Evolutionary conservation across 2,329 filamentous ascomycete species (phyloP).

Genomic region (Lecanicillium sp.): DNA sequence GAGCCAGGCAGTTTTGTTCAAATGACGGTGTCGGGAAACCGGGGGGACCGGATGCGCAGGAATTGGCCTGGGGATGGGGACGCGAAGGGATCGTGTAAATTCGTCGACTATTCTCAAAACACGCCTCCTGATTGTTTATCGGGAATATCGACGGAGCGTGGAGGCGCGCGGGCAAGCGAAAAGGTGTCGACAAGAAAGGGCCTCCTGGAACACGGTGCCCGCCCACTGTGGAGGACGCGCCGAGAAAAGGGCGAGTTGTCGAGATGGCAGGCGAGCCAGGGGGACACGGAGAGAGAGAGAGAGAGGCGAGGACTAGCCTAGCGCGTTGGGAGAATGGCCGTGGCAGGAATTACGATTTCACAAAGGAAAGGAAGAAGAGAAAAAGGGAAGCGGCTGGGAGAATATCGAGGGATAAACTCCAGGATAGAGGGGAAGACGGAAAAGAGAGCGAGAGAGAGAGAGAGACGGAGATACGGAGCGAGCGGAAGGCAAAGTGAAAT

Average conservation of each 20-base stretch:
- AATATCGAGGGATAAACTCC: too few species aligned
- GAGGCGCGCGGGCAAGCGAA: too few species aligned
- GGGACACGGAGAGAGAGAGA: too few species aligned
- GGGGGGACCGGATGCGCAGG: too few species aligned
- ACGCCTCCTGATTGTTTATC: not conserved
- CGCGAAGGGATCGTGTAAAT: too few species aligned
- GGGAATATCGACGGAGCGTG: too few species aligned
- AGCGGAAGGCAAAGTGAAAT: not conserved
- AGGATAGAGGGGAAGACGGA: not conserved
- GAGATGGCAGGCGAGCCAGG: too few species aligned
- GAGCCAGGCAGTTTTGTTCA: too few species aligned
- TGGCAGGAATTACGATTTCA: conserved; percentile 1
- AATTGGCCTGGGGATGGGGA: too few species aligned
- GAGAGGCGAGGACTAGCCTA: not conserved
- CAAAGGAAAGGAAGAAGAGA: not conserved
- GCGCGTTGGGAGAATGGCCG: too few species aligned
- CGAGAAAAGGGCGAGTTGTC: conserved; percentile 8
- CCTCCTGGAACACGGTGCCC: conserved; percentile 5
- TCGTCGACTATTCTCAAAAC: too few species aligned
- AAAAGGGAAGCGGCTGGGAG: not conserved
- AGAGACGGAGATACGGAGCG: conserved; percentile 2
- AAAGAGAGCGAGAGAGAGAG: conserved; percentile 1
- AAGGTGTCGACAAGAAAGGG: not conserved
- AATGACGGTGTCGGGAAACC: too few species aligned
- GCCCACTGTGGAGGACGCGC: conserved; percentile 4